Conservation (phyloP, 2,329 filamentous ascomycete genomes). For the Ramularia endophylla region DNA sequence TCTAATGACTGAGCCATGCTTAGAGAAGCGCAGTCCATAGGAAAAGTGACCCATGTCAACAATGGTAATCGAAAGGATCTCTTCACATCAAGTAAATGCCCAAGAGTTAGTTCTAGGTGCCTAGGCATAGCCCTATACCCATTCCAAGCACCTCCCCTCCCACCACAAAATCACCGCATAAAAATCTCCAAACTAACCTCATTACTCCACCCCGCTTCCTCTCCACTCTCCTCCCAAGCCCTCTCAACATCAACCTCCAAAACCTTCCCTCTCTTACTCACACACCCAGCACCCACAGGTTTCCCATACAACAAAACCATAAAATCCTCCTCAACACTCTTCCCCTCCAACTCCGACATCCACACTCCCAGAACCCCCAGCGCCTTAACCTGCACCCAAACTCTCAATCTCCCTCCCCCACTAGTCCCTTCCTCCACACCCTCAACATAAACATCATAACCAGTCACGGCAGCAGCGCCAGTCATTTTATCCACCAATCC, state of each 20-base stretch:
- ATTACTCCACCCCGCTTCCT: constrained; percentile 71
- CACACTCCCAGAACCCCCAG: constrained; percentile 74
- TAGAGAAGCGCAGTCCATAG: no score
- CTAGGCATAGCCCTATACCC: no score
- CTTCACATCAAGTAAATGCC: no score
- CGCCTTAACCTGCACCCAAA: constrained; percentile 71
- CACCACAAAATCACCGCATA: constrained; percentile 31
- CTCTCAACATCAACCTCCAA: constrained; percentile 69
- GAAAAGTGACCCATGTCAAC: no score
- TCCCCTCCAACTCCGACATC: constrained; percentile 60
- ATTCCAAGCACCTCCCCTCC: no score
- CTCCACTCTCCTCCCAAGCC: constrained; percentile 70
- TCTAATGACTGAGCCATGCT: no score
- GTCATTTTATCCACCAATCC: constrained; percentile 87
- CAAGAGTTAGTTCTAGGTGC: no score
- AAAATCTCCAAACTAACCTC: constrained; percentile 66
- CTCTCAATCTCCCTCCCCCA: constrained; percentile 55
- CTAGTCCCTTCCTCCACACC: no score
- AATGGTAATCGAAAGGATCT: no score
- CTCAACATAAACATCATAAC: constrained; percentile 53
- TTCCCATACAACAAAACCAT: constrained; percentile 61
- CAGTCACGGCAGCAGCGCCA: constrained; percentile 69
- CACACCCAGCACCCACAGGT: constrained; percentile 61
- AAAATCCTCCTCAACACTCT: constrained; percentile 32
- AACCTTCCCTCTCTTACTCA: constrained; percentile 47